A percentile compares a stretch with the other conserved stretches of the same genome.
phyloP scores from a whole-genome alignment of 1,139 yeast genomes.

The Pichia sp. region DNA sequence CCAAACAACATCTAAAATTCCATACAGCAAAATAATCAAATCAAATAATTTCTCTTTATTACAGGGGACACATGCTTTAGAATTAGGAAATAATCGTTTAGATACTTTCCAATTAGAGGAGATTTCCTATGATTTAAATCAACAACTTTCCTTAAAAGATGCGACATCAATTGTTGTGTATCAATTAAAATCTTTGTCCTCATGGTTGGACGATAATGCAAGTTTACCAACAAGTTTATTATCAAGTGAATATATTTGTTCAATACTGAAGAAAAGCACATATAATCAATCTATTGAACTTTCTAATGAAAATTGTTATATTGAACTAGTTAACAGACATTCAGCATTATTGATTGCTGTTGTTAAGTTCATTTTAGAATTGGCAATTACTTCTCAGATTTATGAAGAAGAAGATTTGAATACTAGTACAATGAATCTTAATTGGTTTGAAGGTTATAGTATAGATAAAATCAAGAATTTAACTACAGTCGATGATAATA shows the following conservation, averaged over 20 bases:
- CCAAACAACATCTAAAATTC: constrained; percentile 18
- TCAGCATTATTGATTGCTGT: constrained; percentile 44
- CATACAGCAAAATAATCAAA: constrained; percentile 37
- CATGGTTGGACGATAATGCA: constrained; percentile 15
- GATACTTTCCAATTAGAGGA: constrained; percentile 55
- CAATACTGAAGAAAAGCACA: neutral
- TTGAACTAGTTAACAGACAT: constrained; percentile 27
- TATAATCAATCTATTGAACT: neutral
- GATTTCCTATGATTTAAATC: constrained; percentile 30
- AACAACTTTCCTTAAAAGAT: constrained; percentile 31
- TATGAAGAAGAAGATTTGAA: constrained; percentile 74
- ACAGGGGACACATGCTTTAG: constrained; percentile 72
- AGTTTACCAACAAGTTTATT: constrained; percentile 12
- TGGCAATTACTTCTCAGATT: constrained; percentile 51
- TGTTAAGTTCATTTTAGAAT: constrained; percentile 40
- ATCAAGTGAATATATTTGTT: constrained; percentile 12
- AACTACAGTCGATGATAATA: constrained; percentile 2
- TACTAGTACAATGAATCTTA: constrained; percentile 50
- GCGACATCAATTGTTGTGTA: constrained; percentile 41
- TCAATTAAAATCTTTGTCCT: constrained; percentile 11
- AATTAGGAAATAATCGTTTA: constrained; percentile 50
- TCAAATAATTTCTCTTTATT: constrained; percentile 49
- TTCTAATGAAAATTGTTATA: neutral
- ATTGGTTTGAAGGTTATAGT: constrained; percentile 16
- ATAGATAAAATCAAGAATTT: constrained; percentile 8